Base-by-base conservation (phyloP, 2,329 filamentous ascomycete species). In the Verticillium nonalfalfae region DNA sequence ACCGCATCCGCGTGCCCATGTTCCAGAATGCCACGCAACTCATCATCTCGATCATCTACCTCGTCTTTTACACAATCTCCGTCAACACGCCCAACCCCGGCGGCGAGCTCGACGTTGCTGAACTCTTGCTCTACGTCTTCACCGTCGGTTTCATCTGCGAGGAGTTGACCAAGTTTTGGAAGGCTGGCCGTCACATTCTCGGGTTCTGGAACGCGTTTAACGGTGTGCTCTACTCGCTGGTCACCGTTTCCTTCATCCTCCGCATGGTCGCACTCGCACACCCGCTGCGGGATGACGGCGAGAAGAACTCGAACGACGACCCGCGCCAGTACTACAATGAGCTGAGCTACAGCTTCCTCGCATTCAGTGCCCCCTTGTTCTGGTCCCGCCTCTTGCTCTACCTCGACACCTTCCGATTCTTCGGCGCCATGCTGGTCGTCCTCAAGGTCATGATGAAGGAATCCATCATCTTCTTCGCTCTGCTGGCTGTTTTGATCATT, bases 201-300 rank as follows among this genome's bases (percentile, higher is more conserved):
- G 89, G 91, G 21, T 99, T 99, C 74, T 98, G 95, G 95, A 97
- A 97, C 70, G 90, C 90, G 31, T 97, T 99, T 80, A 99, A 99
- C 74, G 84, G 85, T 33, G 82, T 89, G 0, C 81, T 99, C 0
- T 99, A 99, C 74, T 75, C 84, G 0, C 80, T 98, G 1, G 80
- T 99, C 38, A 85, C 87, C 0, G 84, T 90, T 3, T 96, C 91
- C 2, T 88, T 99, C 65, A 78, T 90, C 52, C 78, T 93, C 40
- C 89, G 95, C 38, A 84, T 96, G 67, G 81, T 96, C 57, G 94
- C 93, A 2, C 79, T 97, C 10, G 82, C 81, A 9, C 85, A 94
- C 65, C 59, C 59, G 7, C 38, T 35, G 21, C 15, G 35, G 4
- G 11, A 59, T n/a, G 79, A 81, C 0, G 55, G 54, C 2, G 74